Conservation (phyloP, 805 yeast species). For the Pichia cabralensis region DNA sequence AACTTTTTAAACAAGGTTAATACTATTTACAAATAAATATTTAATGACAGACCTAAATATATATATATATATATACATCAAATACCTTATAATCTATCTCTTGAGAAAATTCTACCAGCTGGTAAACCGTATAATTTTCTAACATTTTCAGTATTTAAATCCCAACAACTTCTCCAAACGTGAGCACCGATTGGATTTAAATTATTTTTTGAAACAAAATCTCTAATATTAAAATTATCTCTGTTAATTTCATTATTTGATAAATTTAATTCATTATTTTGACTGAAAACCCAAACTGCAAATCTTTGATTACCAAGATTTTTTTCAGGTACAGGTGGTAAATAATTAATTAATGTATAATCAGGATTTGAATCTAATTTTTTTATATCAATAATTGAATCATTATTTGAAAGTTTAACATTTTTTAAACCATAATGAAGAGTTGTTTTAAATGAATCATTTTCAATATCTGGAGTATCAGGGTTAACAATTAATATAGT, state of each 20-base stretch:
- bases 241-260: constrained; percentile 23
- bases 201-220: constrained; percentile 43
- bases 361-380: constrained; percentile 28
- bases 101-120: constrained; percentile 64
- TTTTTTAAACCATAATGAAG: constrained; percentile 73
- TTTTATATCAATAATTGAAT: constrained; percentile 43
- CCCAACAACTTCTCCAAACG: constrained; percentile 81
- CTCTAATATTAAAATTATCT: constrained; percentile 61
- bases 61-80: too few relatives aligned
- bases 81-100: constrained; percentile 36
- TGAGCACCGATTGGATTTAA: constrained; percentile 86
- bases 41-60: too few relatives aligned
- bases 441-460: constrained; percentile 59
- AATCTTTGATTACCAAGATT: constrained; percentile 77
- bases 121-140: constrained; percentile 68
- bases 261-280: constrained; percentile 26
- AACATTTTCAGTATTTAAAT: constrained; percentile 56
- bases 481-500: constrained; percentile 82
- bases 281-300: constrained; percentile 86
- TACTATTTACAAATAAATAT: too few relatives aligned
- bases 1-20: neutral
- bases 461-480: constrained; percentile 70
- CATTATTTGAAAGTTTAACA: constrained; percentile 47
- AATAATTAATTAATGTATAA: constrained; percentile 45
- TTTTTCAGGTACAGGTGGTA: constrained; percentile 84